phyloP scores from a whole-genome alignment of 345 rosid genomes.

The Kernera saxatilis region DNA sequence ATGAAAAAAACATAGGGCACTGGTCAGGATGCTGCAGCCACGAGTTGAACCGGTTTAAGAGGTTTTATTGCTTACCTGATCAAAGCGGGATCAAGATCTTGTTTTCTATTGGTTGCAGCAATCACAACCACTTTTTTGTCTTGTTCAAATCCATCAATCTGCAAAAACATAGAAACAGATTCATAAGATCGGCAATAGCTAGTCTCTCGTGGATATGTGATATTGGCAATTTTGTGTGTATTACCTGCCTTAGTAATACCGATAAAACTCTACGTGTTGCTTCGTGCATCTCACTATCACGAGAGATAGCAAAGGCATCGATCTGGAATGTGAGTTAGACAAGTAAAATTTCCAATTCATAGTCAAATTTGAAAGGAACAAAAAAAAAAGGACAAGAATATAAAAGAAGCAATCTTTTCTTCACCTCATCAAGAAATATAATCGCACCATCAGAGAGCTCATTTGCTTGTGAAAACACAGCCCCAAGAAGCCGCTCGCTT shows the following conservation, averaged over 20 bases:
- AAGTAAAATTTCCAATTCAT: not conserved
- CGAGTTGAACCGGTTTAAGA: not conserved
- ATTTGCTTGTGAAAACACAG: slow-evolving; percentile 86
- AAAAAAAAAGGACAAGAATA: not conserved
- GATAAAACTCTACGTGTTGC: slow-evolving; percentile 91
- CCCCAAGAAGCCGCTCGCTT: slow-evolving; percentile 77
- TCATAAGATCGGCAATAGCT: not conserved
- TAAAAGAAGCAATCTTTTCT: not conserved
- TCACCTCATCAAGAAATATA: slow-evolving; percentile 91
- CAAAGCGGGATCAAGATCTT: slow-evolving; percentile 92
- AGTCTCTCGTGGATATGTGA: not conserved
- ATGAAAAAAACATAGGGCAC: not conserved
- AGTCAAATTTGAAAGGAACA: not conserved
- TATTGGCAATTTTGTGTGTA: not conserved
- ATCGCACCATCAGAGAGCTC: slow-evolving; percentile 79
- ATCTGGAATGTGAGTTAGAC: slow-evolving; percentile 42
- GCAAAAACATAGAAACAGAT: slow-evolving; percentile 15
- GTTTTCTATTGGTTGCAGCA: slow-evolving; percentile 95
- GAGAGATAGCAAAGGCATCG: slow-evolving; percentile 85
- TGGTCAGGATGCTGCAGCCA: not conserved
- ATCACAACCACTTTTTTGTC: slow-evolving; percentile 82
- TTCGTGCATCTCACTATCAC: slow-evolving; percentile 87
- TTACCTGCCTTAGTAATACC: slow-evolving; percentile 85
- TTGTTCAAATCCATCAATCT: slow-evolving; percentile 98
- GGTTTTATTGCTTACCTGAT: slow-evolving; percentile 47